Evolutionary conservation across 1,284 basidiomycete species (phyloP).

Genomic region (Veloporphyrellus conicus): DNA sequence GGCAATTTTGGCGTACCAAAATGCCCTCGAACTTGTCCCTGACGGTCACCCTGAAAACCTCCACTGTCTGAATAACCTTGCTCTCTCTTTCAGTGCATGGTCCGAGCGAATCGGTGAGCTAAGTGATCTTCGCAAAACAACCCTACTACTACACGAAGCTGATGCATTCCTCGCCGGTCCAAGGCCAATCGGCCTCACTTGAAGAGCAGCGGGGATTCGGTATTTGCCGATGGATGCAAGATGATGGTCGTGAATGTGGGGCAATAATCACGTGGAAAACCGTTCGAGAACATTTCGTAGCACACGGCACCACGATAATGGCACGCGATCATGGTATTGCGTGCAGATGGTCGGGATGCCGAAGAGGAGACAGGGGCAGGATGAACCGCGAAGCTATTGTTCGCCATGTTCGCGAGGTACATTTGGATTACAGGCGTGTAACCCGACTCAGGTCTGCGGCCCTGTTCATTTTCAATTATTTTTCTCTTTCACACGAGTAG

Average conservation of each 20-base stretch:
- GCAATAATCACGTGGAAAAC: background rate
- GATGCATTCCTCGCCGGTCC: conserved; percentile 8
- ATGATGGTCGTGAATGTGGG: conserved; percentile 6
- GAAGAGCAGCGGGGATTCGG: background rate
- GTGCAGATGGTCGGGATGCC: conserved; percentile 22
- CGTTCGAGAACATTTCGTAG: conserved; percentile 13
- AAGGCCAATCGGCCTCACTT: background rate
- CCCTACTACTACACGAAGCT: too few species aligned
- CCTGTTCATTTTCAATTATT: too few species aligned
- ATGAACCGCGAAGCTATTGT: conserved; percentile 25
- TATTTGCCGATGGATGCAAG: conserved; percentile 9
- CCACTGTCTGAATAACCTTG: too few species aligned
- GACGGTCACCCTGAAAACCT: too few species aligned
- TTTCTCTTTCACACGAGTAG: too few species aligned
- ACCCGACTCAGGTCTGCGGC: too few species aligned
- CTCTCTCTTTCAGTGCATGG: too few species aligned
- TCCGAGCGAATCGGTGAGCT: too few species aligned
- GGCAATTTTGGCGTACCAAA: background rate
- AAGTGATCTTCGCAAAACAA: too few species aligned
- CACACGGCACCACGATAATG: conserved; percentile 10
- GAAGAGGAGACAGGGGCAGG: background rate
- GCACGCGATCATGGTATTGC: accelerated
- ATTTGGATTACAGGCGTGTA: too few species aligned
- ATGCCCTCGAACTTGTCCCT: too few species aligned
- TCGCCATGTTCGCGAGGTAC: conserved; percentile 22